Base-by-base conservation (phyloP, 108 stramenopile species). In the Parietichytrium sp. region DNA sequence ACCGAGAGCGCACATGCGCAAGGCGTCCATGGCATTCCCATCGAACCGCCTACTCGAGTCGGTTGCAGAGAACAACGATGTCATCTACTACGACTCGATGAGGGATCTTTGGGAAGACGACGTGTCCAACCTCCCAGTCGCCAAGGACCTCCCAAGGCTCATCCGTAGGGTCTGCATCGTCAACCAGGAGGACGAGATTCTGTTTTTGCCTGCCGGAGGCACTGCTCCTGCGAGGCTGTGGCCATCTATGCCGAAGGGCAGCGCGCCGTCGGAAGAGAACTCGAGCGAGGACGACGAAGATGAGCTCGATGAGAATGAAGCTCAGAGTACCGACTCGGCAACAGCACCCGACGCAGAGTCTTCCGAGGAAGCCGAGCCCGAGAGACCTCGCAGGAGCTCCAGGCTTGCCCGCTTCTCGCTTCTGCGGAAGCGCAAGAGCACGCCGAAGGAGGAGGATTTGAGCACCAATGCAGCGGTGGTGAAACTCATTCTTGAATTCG, bases 81-180 rank as follows among this genome's bases (percentile, higher is more conserved):
- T 42, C 8, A 42, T 72, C 15, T 45, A 45, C 20, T 72, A 72
- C 42, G 61, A 72, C 61, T 72, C 61, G 61, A 72, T 72, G 61
- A 72, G 45, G 10, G 38, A 72, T 45, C 36, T 72, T 33, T 72
- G 61, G 61, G 38, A 72, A 20, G 38, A 72, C 38, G 61, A 72
- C 20, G 61, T 72, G 0, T 72, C 45, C 20, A 45, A 72, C 8
- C 61, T 72, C 0, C 61, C 61, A 8, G 61, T 72, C 15, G 36
- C 38, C 61, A 72, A 72, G 42, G 61, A 72, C 20, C 42, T 72
- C 38, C 61, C 61, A n/a, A 33, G 61, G 42, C 61, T 72, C 15
- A 42, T 72, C 38, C 61, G 61, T 20, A 33, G 61, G 16, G 61
- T 72, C 33, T 36, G 33, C 20, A 42, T 72, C 23, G 38, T 72